Evolutionary conservation across 2,329 filamentous ascomycete genomes (phyloP), one percentile per base, ranked within the genome.

Genomic region (Sclerotinia spermophila): DNA sequence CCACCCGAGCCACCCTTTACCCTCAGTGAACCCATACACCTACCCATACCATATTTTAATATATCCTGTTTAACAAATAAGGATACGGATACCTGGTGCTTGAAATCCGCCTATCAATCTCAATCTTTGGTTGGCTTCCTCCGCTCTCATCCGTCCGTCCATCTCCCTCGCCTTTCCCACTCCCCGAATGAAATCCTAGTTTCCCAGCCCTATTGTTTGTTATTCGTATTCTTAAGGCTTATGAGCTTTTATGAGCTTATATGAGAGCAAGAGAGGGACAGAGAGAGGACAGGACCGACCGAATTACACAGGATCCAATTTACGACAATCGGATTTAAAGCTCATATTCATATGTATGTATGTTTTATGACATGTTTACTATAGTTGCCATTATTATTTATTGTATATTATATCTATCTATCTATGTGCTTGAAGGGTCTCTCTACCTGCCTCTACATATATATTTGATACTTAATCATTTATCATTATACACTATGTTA

Each of bases 181-280:
- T 53, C 45, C 48, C 62, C 45, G 62, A 35, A 45, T 45, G 60
- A 62, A 44, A 53, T 65, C 45, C 62, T 13, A 42, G 62, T 53
- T 30, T 40, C 62, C 62, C 62, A 66, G 62, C 62, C 62, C 62
- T 66, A 66, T 24, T 64, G 61, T 40, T 65, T 65, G 33, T 30
- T n/a, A 53, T 19, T 65, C 17, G 24, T 65, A 53, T 65, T 48
- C 45, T 53, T 53, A 53, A 65, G 62, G 45, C 62, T 66, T 30
- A 42, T 66, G 58, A 27, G 56, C 8, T n/a, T n/a, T 11, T 15
- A 6, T 51, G 58, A 42, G 45, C 45, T 65, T 65, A 40, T 53
- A 33, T 35, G 11, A 11, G 48, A 53, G 48, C n/a, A 27, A 53
- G 44, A 6, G n/a, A 19, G 30, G 15, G 48, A 2, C 13, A 51